phyloP scores from a whole-genome alignment of 192 early-diverging fungal species.

The Coemansia sp. region DNA sequence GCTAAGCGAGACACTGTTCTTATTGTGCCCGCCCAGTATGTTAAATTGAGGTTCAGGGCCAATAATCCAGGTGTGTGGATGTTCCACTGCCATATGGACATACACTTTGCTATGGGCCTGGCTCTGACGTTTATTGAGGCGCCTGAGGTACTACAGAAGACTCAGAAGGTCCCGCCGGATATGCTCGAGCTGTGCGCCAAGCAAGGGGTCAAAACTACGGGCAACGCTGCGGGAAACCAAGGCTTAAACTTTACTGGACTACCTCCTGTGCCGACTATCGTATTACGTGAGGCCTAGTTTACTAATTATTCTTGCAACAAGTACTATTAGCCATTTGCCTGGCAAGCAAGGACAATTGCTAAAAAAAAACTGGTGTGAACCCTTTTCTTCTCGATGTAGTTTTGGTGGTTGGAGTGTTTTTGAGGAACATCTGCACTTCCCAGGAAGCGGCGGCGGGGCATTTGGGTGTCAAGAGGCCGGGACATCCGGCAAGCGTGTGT shows the following conservation, averaged over 20 bases:
- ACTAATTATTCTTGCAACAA: neutral
- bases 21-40: conserved; percentile 32
- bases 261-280: conserved; percentile 35
- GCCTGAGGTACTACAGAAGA: conserved; percentile 60
- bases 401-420: neutral
- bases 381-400: neutral
- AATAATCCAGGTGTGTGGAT: conserved; percentile 86
- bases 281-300: neutral
- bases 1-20: conserved; percentile 62
- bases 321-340: neutral
- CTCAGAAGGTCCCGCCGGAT: conserved; percentile 50
- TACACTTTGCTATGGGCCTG: conserved; percentile 67
- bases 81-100: conserved; percentile 74
- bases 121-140: conserved; percentile 73
- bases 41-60: conserved; percentile 69
- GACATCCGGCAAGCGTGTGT: no score
- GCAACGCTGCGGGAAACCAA: conserved; percentile 75
- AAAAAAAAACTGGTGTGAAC: neutral
- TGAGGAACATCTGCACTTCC: neutral
- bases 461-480: no score
- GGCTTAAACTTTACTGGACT: conserved; percentile 66
- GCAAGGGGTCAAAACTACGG: conserved; percentile 58
- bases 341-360: neutral
- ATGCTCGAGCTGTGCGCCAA: conserved; percentile 61
- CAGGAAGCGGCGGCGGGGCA: neutral